Base-by-base conservation (phyloP, 2,329 filamentous ascomycete species). In the Pleomassaria siparia region DNA sequence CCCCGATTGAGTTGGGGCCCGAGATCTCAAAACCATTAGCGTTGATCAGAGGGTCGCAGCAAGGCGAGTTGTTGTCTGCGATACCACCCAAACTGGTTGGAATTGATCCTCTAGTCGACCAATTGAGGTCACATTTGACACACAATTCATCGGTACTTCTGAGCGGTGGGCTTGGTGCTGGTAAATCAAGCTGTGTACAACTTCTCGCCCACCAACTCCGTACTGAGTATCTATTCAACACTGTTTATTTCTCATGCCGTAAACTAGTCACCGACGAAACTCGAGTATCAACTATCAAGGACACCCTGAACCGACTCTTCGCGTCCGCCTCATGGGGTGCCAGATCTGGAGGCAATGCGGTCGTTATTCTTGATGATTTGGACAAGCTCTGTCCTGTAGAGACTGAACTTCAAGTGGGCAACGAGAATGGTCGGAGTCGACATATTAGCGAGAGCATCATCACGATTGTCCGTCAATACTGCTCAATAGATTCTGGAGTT, bases 371-470 rank as follows among this genome's bases (percentile, higher is more conserved):
- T 1, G 94, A 99, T 63, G 94, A 99, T 62, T 74, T 99, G 6
- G 94, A 99, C 71, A 90, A 89, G 62, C 78, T 99, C 1, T 97
- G 92, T 64, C 92, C 94, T 0, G 87, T 86, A 1, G 95, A 99
- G 72, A 96, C 91, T 0, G 94, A 99, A 68, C 79, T 99, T 11
- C 90, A 96, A 70, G 89, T 95, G 4, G 90, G 90, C 52, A 91
- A 91, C 50, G 91, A 97, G 58, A 97, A 99, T 63, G 89, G 89
- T 15, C 83, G 92, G 54, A 97, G 91, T 67, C 84, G 91, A 26
- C 91, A 97, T 60, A 84, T 96, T 47, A 96, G 91, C 65, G 94
- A 99, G 70, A 84, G 90, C 0, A 80, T 99, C 4, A 88, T 89
- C 64, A 84, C 87, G 1, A 85, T 94, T 55, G 88, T 92, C 0